Percentiles rank a stretch among this genome's conserved stretches.
Conservation (phyloP, 495 filamentous ascomycete species). For the Recurvomyces mirabilis region DNA sequence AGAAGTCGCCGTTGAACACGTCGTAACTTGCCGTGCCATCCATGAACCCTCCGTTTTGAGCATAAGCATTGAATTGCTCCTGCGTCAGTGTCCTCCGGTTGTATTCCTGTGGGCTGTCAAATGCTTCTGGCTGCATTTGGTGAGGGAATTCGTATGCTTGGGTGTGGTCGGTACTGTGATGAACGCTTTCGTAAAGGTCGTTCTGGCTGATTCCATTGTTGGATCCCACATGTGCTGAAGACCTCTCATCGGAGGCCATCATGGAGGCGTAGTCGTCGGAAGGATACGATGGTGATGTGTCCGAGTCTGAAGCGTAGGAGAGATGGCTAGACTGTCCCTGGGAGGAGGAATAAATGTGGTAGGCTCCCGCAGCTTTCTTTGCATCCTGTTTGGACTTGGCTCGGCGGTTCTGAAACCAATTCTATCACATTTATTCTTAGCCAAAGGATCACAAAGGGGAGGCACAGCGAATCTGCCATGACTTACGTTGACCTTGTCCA, state of each 20-base stretch:
- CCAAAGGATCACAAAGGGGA: neutral
- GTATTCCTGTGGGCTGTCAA: conserved; percentile 15
- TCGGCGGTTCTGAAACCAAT: conserved; percentile 37
- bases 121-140: conserved; percentile 5
- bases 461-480: neutral
- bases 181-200: neutral
- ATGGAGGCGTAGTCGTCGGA: conserved; percentile 11
- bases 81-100: conserved; percentile 19
- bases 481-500: conserved; percentile 37
- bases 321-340: conserved; percentile 2
- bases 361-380: conserved; percentile 25
- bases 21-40: neutral
- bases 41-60: neutral
- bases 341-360: conserved; percentile 1
- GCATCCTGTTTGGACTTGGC: conserved; percentile 36
- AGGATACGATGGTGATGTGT: conserved; percentile 10
- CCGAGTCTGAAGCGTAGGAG: conserved; percentile 7
- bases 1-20: conserved; percentile 4
- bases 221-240: neutral
- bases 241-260: conserved; percentile 4
- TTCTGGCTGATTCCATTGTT: neutral
- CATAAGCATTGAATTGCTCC: conserved; percentile 17
- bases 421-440: conserved; percentile 24
- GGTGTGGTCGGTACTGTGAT: neutral
- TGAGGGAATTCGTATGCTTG: neutral